Base-by-base conservation (phyloP, 306 rosid genomes). In the Leucaena leucocephala region DNA sequence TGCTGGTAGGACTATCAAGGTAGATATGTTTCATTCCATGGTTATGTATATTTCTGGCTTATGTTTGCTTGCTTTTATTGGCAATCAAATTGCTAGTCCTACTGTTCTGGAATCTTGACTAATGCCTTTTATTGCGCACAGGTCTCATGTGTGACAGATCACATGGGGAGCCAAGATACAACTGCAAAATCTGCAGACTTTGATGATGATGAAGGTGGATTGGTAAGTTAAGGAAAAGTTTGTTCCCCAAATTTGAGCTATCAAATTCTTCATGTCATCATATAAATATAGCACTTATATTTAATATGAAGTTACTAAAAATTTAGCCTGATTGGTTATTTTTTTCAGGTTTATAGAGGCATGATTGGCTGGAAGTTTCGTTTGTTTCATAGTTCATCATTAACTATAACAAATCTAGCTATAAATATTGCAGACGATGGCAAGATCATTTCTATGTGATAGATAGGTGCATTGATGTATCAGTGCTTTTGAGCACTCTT, bases 181-280 rank as follows among this genome's bases (percentile, higher is more conserved):
- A 93, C 76, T 70, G 92, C 97, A 50, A 96, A 96, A 84, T 86
- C 99, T 35, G 97, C 97, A 7, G 98, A 96, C 77, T 92, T 93
- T 72, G 99, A 96, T 83, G 99, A 96, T 46, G 99, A 96, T 78
- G 99, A 96, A 42, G 96, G 99, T 78, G 99, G 99, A 76, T 87
- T 96, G 98, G 99, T 96, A 83, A 79, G 97, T 83, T 78, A 52
- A 38, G 66, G 48, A 12, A 50, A 54, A 38, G 8, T 22, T 19
- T n/a, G 71, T 43, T n/a, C 52, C 39, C 15, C 1, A 42, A 74
- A 59, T 34, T 19, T 63, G 63, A 38, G 39, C 59, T 34, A 14
- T 66, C 55, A 35, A 43, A 81, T 73, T 68, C 52, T 22, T 52
- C 65, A 16, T 57, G 45, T 69, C 65, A 14, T 74, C 61, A 52